Conservation (phyloP, 164 flowering plant species). For the Vitis amurensis region DNA sequence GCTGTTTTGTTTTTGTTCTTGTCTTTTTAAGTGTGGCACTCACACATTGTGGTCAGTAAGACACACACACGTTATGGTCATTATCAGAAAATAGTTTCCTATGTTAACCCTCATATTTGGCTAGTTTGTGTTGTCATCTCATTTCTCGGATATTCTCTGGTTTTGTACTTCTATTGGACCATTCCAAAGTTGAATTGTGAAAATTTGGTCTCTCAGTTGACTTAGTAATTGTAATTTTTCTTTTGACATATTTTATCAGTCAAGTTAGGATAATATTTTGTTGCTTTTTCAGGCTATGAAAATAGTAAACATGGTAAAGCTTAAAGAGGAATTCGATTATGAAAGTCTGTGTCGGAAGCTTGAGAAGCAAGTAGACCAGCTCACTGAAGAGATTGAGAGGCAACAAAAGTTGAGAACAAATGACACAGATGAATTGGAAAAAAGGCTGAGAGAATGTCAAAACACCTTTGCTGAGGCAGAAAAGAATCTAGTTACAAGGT, state of each 20-base stretch:
- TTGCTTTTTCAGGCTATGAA: constrained; percentile 76
- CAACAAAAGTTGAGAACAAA: constrained; percentile 54
- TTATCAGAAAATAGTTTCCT: not conserved
- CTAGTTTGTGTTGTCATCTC: not conserved
- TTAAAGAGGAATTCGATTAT: constrained; percentile 91
- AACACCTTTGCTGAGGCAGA: constrained; percentile 53
- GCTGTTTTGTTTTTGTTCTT: not conserved
- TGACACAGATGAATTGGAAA: constrained; percentile 48
- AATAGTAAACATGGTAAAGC: constrained; percentile 71
- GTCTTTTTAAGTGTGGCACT: not conserved
- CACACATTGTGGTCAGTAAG: too few species aligned
- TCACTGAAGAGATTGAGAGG: constrained; percentile 75
- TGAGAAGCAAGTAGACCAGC: constrained; percentile 69
- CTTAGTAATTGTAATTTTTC: too few species aligned
- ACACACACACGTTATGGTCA: not conserved
- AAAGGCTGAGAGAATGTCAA: constrained; percentile 48
- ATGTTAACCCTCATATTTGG: not conserved
- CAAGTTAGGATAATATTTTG: not conserved
- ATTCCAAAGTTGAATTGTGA: too few species aligned
- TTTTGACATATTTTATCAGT: too few species aligned
- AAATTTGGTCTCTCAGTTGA: too few species aligned
- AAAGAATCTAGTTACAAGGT: constrained; percentile 51
- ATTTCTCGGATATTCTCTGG: not conserved
- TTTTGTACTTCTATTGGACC: not conserved
- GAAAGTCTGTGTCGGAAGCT: constrained; percentile 84